Base-by-base conservation (phyloP, 129 eudicot species). In the Arctium lappa region DNA sequence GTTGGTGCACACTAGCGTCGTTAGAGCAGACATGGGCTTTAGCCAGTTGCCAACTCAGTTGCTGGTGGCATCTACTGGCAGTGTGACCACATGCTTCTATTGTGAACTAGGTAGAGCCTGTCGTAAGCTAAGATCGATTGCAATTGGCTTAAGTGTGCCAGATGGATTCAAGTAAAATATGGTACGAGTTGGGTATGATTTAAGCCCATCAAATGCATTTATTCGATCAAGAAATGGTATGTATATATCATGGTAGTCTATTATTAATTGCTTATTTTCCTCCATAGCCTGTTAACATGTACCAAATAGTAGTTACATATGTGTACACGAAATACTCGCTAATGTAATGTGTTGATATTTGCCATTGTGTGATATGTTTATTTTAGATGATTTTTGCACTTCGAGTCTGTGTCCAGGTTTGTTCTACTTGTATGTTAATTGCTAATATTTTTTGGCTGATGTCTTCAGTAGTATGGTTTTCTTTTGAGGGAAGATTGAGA, bases 1-100 rank as follows among this genome's bases (percentile, higher is more conserved):
- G 99, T 79, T 95, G 99, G 86, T 95, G 99, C 40, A 87, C 97
- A 31, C 97, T 97, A 8, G 99, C 97, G 76, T 95, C 99, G 38
- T 95, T 95, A 60, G 99, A 84, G 79, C 97, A 95, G 30, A 93
- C 99, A 70, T 95, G 99, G 73, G 97, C 94, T 83, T 95, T 95
- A 8, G 97, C 97, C 11, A 95, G 83, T 72, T 87, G 92, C 99
- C 99, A 95, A 29, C 84, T 87, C 99, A 92, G 83, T 88, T 88
- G 74, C 84, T 71, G 68, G 97, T 93, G 80, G 99, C 97, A 71
- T 91, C 94, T 0, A 85, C 83, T 0, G 99, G 93, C 30, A 97
- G 97, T 4, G 88, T 88, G 77, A 95, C 88, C 15, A 95, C 97
- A 5, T 93, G 93, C 80, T 92, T 95, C 22, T 93, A 84, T 37